Conservation (phyloP, 768 basidiomycete species). For the Boletales sp. region DNA sequence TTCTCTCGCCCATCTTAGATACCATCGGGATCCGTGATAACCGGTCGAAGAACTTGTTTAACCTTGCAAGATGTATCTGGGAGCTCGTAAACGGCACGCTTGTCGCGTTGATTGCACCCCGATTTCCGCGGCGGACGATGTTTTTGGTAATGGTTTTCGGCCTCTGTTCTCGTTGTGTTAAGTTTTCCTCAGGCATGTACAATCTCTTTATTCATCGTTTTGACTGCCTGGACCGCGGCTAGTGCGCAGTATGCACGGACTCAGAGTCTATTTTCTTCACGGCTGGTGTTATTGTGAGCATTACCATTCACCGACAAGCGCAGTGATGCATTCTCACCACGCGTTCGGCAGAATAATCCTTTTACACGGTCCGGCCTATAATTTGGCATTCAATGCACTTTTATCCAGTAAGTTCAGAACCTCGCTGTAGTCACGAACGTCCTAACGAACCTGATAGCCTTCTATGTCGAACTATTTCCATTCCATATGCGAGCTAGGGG, state of each 20-base stretch:
- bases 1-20: conserved; percentile 13
- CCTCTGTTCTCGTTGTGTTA: neutral
- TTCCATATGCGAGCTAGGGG: conserved; percentile 59
- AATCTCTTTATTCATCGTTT: conserved; percentile 4
- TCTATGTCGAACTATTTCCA: conserved; percentile 62
- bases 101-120: conserved; percentile 1
- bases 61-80: neutral
- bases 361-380: conserved; percentile 5
- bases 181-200: conserved; percentile 1
- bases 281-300: neutral
- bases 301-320: neutral
- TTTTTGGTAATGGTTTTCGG: too few species aligned
- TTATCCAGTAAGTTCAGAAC: neutral
- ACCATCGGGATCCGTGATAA: conserved; percentile 7
- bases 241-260: conserved; percentile 1
- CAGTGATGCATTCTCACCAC: neutral
- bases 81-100: neutral
- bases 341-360: conserved; percentile 1
- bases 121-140: conserved; percentile 6
- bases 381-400: neutral
- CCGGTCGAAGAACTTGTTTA: conserved; percentile 1
- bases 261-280: neutral
- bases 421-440: too few species aligned
- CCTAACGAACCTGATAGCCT: conserved; percentile 36
- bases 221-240: neutral